Evolutionary conservation across 2,329 filamentous ascomycete genomes (phyloP), one percentile per base, ranked within the genome.

Genomic region (Sclerotinia borealis): DNA sequence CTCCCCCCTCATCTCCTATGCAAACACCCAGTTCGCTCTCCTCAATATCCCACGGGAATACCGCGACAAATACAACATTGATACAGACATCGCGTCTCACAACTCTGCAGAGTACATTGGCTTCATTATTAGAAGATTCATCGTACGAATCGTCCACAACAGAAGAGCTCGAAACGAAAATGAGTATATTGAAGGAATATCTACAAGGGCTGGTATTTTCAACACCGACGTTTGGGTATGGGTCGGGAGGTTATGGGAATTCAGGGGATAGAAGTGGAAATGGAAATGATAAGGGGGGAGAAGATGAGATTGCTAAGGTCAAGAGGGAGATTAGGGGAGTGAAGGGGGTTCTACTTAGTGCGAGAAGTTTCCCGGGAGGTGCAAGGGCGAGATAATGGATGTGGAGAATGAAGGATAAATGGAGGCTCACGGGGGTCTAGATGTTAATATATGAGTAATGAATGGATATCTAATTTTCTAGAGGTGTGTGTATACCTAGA

Each of bases 271-370:
- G 70, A 63, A 41, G 69, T 67, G 29, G 70, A 67, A 64, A 58
- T 56, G 22, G 55, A 48, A 59, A 64, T 34, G 60, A 47, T 22
- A 75, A 76, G 56, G 85, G 85, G 69, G 82, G 83, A 36, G 82
- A 86, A 66, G 90, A 93, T 75, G 88, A 90, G 76, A 86, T 92
- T 70, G 85, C 85, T 67, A 85, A 84, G 72, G 80, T 90, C 25
- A 90, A 90, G 77, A 85, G 85, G 67, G 90, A 88, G 66, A 93
- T 96, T 59, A 79, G 91, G 67, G 83, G 89, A 63, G 84, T 95
- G 48, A 96, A 96, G 78, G 91, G 91, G 1, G 84, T 91, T 13
- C 78, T 95, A 68, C 75, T 96, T 63, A 91, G 86, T 71, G 84
- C 90, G 5, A 84, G 88, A 71, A 90, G 85, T 70, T 93, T 93